Evolutionary conservation across 1,284 basidiomycete species (phyloP), one percentile per base, ranked within the genome.

Genomic region (Moesziomyces globuligerus): DNA sequence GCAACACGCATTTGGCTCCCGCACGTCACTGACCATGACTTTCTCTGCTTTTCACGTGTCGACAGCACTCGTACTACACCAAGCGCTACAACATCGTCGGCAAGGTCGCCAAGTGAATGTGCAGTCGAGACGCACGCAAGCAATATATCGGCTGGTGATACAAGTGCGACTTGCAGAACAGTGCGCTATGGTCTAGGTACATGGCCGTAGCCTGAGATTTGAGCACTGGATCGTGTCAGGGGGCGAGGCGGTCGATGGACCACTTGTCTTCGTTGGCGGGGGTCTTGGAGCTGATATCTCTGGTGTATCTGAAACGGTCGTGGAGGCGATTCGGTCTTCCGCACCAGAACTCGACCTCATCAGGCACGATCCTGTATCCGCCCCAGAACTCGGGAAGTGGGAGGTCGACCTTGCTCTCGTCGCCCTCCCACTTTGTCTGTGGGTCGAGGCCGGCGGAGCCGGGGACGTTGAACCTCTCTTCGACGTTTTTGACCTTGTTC

Each of bases 341-440:
- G 20, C 69, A 65, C 80, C 80, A 82, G 42, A 82, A 82, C 62
- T 82, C 80, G 11, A 87, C 89, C 83, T 83, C 94, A 91, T 88
- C 87, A 15, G 96, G 96, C 7, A 97, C 86, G 37, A 99, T 87
- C 73, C 94, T 87, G 89, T 92, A 97, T 3, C 95, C 95, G 57
- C 95, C 95, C 96, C 96, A 99, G 83, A 92, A 92, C 7, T 91
- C 90, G 1, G 95, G 96, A 43, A 90, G 85, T 0, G 92, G 90
- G 9, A 97, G 86, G 21, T 74, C 50, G 0, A 56, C 52, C 5
- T 8, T 25, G 44, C 53, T 62, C 13, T 69, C 60, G 25, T 52
- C 51, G 3, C 57, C 70, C 17, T 64, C 36, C 48, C 44, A 68
- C 39, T 56, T 46, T 4, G 65, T 47, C 6, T 10, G 37, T 20